Percentiles rank a stretch among this genome's conserved stretches.
phyloP scores from a whole-genome alignment of 108 stramenopile genomes.

The Cylindrotheca closterium region DNA sequence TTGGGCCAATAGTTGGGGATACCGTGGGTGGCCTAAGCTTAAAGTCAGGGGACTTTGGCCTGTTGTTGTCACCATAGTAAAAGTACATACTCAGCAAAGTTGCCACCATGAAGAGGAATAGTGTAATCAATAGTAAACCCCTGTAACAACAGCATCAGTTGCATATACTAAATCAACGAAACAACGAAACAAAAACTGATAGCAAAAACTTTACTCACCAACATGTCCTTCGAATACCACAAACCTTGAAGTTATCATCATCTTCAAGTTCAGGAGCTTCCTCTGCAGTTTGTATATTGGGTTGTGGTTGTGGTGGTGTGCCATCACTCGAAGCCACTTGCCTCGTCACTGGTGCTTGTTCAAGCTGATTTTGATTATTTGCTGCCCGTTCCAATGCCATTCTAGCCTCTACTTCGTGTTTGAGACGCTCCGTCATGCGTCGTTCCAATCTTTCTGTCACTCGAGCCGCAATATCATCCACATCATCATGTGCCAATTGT shows the following conservation, averaged over 20 bases:
- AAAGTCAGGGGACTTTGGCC: neutral
- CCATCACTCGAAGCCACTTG: neutral
- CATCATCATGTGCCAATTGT: constrained; percentile 10
- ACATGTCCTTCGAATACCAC: constrained; percentile 5
- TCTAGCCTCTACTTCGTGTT: constrained; percentile 18
- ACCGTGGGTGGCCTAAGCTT: neutral
- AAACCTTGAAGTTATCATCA: constrained; percentile 10
- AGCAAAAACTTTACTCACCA: constrained; percentile 1
- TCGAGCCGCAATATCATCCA: constrained; percentile 9
- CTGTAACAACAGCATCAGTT: neutral
- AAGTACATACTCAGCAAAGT: neutral
- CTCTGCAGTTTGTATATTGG: neutral
- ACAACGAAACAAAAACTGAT: neutral
- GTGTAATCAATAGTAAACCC: neutral
- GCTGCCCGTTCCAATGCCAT: neutral
- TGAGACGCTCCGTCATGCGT: constrained; percentile 10
- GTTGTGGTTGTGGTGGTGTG: neutral
- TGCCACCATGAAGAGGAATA: neutral
- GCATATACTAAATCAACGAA: neutral
- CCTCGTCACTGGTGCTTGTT: neutral
- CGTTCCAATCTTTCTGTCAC: constrained; percentile 7
- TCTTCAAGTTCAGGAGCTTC: neutral
- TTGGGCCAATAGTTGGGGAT: neutral
- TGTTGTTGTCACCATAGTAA: neutral
- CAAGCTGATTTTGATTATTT: neutral